Evolutionary conservation across 352 stramenopile species (phyloP), one percentile per base, ranked within the genome.

Genomic region (Globisporangium camurandrum): DNA sequence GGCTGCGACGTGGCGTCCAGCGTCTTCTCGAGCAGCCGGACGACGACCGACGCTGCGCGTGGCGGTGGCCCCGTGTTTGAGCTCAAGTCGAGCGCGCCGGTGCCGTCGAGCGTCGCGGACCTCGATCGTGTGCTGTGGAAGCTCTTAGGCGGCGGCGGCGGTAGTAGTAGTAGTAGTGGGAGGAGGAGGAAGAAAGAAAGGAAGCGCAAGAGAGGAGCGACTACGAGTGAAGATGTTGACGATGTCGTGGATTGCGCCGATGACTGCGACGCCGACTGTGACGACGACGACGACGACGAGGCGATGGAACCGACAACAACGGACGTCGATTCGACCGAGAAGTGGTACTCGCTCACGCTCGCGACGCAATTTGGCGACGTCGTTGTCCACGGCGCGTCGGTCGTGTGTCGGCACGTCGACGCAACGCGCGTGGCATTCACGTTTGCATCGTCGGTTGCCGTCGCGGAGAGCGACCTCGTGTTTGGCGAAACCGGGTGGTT

Each of bases 11-110:
- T 57, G 17, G 46, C 24, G 10, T 38, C 51, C 19, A 50, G 38
- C 38, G 47, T 57, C 19, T 57, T 46, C 34, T 46, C 42, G 9
- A 57, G 42, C 24, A 57, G 51, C 34, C 43, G 50, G 26, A 51
- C 51, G 11, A 50, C 38, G 43, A 20, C 16, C 9, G 44, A 51
- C 9, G 33, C 27, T 3, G 33, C 23, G 43, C 45, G 44, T 20
- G 51, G n/a, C n/a, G n/a, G n/a, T n/a, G n/a, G 51, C 4, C 51
- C 42, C 0, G 37, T 57, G 10, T 51, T 57, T 20, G 51, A 57
- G 34, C 51, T 57, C 33, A 57, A 51, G 34, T 46, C 51, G 17
- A 57, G 45, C 26, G 45, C 51, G 0, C 43, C 51, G 2, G 51
- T 57, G 34, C 30, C 51, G 14, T 45, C 26, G n/a, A 40, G 28